phyloP scores from a whole-genome alignment of 2,329 filamentous ascomycete genomes.

The Neofusicoccum umdonicola region DNA sequence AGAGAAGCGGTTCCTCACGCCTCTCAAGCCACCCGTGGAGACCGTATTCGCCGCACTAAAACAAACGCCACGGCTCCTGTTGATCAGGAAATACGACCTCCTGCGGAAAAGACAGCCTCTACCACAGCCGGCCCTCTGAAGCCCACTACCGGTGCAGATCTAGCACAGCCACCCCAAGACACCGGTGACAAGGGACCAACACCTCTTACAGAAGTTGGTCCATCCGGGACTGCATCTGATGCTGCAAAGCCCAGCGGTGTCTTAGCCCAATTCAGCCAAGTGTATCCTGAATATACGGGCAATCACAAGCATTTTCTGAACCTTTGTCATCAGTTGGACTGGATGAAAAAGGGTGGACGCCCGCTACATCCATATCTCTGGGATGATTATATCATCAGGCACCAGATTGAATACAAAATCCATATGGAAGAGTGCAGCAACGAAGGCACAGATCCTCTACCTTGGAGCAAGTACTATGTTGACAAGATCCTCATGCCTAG shows the following conservation, averaged over 20 bases:
- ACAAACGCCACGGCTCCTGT: background rate
- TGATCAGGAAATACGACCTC: background rate
- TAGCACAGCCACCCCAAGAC: background rate
- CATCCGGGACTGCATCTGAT: background rate
- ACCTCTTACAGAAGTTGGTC: background rate
- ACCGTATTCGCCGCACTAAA: background rate
- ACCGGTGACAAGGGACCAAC: background rate
- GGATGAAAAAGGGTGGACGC: constrained; percentile 29
- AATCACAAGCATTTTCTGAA: constrained; percentile 31
- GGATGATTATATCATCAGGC: constrained; percentile 40
- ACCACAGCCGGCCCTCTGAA: background rate
- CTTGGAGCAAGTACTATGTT: constrained; percentile 36
- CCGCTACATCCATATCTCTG: constrained; percentile 38
- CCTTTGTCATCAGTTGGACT: constrained; percentile 29
- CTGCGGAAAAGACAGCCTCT: background rate
- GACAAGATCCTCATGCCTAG: constrained; percentile 29
- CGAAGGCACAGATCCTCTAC: constrained; percentile 25
- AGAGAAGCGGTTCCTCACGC: no score
- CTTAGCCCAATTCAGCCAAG: background rate
- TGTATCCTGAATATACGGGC: constrained; percentile 37
- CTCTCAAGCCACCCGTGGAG: background rate
- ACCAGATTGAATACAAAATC: constrained; percentile 30
- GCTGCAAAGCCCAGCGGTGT: background rate
- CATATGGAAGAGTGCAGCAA: constrained; percentile 26
- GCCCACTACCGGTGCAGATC: background rate